Base-by-base conservation (phyloP, 352 stramenopile genomes). In the Globisporangium spinosum region DNA sequence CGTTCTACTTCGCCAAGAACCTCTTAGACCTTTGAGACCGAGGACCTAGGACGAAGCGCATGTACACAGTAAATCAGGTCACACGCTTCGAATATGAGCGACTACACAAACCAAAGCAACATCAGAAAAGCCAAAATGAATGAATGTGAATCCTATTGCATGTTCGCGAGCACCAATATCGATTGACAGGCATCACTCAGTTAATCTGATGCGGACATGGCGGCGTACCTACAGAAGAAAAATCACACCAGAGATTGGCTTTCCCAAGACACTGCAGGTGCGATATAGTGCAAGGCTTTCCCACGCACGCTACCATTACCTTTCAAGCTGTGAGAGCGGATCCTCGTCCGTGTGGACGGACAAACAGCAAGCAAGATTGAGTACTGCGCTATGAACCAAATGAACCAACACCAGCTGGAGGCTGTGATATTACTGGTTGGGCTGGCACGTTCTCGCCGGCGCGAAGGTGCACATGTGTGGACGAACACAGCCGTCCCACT, bases 1-100 rank as follows among this genome's bases (percentile, higher is more conserved):
- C 22, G 5, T 70, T 76, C 27, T 70, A 64, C 51, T 75, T 81
- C 66, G 57, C 62, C 49, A 83, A 82, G 67, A 53, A 59, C 7
- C 54, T 59, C 25, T 58, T 2, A 47, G 40, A 47, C 35, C 35
- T 43, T 2, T 17, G 1, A 7, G 38, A 7, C 10, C 13, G 5
- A 45, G 38, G 12, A 45, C 40, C 40, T 8, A 49, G 40, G 40
- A 49, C 15, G 40, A n/a, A 49, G 38, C 38, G 20, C 38, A 45
- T 45, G 38, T 20, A 45, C 12, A 45, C 12, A 45, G 12, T 45
- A 45, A 20, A 45, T 7, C 38, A 45, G 12, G 3, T 20, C 38
- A 12, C 38, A 45, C 4, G 38, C 38, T 45, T 45, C 38, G 38
- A 45, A 17, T 45, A 45, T 45, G 38, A 45, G 38, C 38, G 38